Evolutionary conservation across 192 early-diverging fungal genomes (phyloP).

Genomic region (Backusella parvicylindrica): DNA sequence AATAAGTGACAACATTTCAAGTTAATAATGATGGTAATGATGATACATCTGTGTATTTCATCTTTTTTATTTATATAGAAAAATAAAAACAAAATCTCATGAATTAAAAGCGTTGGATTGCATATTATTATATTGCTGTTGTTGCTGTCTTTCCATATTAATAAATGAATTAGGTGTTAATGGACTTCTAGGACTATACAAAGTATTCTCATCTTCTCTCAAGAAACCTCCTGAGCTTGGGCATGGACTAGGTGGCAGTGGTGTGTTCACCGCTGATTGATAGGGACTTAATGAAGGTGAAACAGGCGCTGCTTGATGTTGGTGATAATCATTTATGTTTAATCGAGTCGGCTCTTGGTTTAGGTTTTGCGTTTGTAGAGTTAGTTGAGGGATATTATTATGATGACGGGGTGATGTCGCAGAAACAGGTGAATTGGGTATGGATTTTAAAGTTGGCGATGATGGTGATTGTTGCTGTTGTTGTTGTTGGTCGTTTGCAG

Average conservation of each 20-base stretch:
- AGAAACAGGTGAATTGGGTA: neutral
- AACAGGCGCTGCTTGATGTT: neutral
- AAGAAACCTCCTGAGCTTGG: neutral
- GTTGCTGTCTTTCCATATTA: neutral
- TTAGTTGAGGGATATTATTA: constrained; percentile 4
- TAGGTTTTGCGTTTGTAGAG: constrained; percentile 35
- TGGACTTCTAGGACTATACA: constrained; percentile 11
- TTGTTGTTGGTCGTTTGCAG: neutral
- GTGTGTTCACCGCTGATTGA: constrained; percentile 48
- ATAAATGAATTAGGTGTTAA: neutral
- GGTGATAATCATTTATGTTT: neutral
- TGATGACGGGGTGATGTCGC: constrained; percentile 19
- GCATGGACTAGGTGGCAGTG: constrained; percentile 43
- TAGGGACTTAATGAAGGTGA: constrained; percentile 35
- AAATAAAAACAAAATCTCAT: neutral
- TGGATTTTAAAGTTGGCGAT: neutral
- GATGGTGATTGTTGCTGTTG: neutral
- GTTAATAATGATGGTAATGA: neutral
- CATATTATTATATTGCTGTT: neutral
- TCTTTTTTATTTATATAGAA: too few species aligned
- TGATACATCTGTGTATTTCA: too few species aligned
- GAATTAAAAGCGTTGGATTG: neutral
- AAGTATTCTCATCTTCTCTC: neutral
- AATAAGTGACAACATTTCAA: neutral
- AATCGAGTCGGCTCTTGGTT: neutral